Conservation (phyloP, 495 filamentous ascomycete species). For the Cudoniella acicularis region DNA sequence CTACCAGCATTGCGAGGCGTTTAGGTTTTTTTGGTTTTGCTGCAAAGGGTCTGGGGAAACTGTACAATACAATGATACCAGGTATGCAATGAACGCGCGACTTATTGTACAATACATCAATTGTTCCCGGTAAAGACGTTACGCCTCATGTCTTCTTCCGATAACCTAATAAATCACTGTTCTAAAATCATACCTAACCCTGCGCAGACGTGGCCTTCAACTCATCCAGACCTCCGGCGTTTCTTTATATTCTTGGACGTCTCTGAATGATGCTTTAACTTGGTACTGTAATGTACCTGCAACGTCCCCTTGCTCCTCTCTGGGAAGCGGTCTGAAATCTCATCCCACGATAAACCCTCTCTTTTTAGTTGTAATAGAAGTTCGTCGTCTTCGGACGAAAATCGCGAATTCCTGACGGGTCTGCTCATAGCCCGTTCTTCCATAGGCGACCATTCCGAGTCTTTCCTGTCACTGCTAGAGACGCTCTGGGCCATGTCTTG, state of each 20-base stretch:
- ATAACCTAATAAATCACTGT: slow-evolving; percentile 5
- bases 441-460: slow-evolving; percentile 5
- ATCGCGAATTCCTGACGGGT: slow-evolving; percentile 3
- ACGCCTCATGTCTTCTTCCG: neutral
- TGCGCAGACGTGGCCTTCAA: slow-evolving; percentile 10
- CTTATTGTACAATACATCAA: slow-evolving; percentile 22
- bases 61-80: slow-evolving; percentile 18
- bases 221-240: slow-evolving; percentile 16
- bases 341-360: slow-evolving; percentile 19
- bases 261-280: slow-evolving; percentile 16
- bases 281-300: slow-evolving; percentile 24
- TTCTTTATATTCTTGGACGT: slow-evolving; percentile 14
- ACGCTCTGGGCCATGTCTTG: neutral
- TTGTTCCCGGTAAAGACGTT: slow-evolving; percentile 14
- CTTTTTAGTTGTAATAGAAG: slow-evolving; percentile 16
- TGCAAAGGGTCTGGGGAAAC: slow-evolving; percentile 18
- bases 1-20: neutral
- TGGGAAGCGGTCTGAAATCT: slow-evolving; percentile 19
- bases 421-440: slow-evolving; percentile 8
- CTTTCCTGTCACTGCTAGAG: slow-evolving; percentile 12
- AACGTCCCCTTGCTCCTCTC: slow-evolving; percentile 22
- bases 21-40: slow-evolving; percentile 3
- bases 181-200: neutral
- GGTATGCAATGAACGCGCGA: slow-evolving; percentile 10
- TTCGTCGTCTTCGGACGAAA: slow-evolving; percentile 12